Evolutionary conservation across 306 rosid genomes (phyloP), one percentile per base, ranked within the genome.

Genomic region (Medicago lupulina): DNA sequence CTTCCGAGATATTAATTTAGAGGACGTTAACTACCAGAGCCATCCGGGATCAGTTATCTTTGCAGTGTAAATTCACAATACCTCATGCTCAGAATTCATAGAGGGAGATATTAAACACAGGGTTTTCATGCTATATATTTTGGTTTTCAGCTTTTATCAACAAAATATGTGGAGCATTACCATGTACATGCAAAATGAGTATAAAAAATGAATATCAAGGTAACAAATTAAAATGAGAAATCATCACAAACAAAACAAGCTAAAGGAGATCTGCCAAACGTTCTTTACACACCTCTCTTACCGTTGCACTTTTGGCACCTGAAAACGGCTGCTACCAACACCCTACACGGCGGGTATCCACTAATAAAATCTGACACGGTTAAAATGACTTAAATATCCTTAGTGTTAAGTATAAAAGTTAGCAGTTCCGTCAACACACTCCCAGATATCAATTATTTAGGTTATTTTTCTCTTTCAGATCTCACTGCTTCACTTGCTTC

Each of bases 221-320:
- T 41, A 18, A 41, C 53, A 6, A 66, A 66, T 41, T 41, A 12
- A 10, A 67, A 43, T 67, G 12, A 9, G 34, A 38, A 67, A 28
- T 28, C 0, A 18, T 44, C 54, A 76, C 64, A 72, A 17, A 70
- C 68, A 41, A n/a, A n/a, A n/a, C n/a, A n/a, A n/a, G n/a, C n/a
- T n/a, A n/a, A n/a, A n/a, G n/a, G n/a, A n/a, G n/a, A n/a, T n/a
- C n/a, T n/a, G n/a, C n/a, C n/a, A n/a, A 92, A 79, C 97, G 92
- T 69, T 90, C 91, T 74, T 85, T 85, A 81, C 93, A 92, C 71
- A 3, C 31, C 31, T 28, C 31, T 28, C 31, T 4, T 28, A 23
- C 28, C 28, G 28, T 23, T 23, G 28, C 28, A 23, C 2, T 23
- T 23, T 23, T 23, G 28, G 28, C 28, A 23, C 28, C 28, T 23